Base-by-base conservation (phyloP, 2,329 filamentous ascomycete genomes). In the Pestalotiopsis sp. region DNA sequence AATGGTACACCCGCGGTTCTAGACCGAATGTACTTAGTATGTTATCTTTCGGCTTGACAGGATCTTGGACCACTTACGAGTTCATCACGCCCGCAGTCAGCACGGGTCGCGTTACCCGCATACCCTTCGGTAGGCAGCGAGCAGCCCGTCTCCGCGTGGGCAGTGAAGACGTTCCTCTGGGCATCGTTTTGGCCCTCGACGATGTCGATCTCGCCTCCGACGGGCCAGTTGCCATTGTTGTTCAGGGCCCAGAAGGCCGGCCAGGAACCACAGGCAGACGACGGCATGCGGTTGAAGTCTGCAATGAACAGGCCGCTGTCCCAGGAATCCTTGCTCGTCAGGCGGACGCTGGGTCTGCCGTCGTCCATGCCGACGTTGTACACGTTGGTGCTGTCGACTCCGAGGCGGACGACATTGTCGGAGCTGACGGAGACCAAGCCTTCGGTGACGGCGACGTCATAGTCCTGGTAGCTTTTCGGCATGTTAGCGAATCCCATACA, bases 261-360 rank as follows among this genome's bases (percentile, higher is more conserved):
- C 92, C 92, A 94, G 25, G 89, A 85, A 25, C 92, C 92, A 72
- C 92, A 94, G 65, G 88, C 83, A 2, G 89, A 89, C 1, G 84
- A 85, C 3, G 92, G 91, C 91, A 94, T 94, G 73, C 94, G 92
- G 20, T 84, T 83, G 65, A 94, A 86, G 76, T 94, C 92, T 25
- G 91, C 84, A 64, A 94, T 89, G 73, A 94, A 89, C 11, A 94
- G 85, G 1, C 91, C 92, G 72, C 90, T 84, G 38, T 84, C 87
- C 77, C 90, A 94, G 4, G 83, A 79, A 64, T 87, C 83, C 66
- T 88, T 90, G 79, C 90, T 92, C 58, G 89, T 87, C 13, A 94
- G 79, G 17, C 92, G 87, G 52, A 94, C 86, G 71, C 90, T 93
- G 11, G 84, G 83, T 20, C 86, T 79, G n/a, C 85, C 86, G 67